Conservation (phyloP, 2,329 filamentous ascomycete genomes). For the Chaetomiaceae sp. region DNA sequence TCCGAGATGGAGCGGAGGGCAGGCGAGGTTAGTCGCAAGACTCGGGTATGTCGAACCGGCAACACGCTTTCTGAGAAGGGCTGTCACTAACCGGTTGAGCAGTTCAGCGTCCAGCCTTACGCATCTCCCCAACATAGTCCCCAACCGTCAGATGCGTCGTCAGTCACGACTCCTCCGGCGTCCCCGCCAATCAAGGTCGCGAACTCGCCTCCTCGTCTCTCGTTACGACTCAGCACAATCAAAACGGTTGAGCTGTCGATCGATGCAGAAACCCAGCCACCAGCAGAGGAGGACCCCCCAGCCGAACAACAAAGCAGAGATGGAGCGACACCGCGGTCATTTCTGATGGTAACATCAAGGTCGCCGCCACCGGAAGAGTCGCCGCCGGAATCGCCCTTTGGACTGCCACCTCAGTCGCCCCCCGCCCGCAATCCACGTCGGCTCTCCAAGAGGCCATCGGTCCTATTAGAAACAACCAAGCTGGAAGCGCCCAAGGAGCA, state of each 20-base stretch:
- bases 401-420: constrained; percentile 10
- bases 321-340: constrained; percentile 2
- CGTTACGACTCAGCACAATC: constrained; percentile 28
- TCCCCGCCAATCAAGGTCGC: constrained; percentile 24
- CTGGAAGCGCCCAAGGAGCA: constrained; percentile 12
- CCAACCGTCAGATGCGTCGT: constrained; percentile 25
- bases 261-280: background rate
- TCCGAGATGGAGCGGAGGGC: constrained; percentile 83
- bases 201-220: constrained; percentile 26
- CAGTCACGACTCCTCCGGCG: constrained; percentile 21
- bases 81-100: constrained; percentile 12
- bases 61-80: background rate
- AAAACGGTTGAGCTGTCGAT: constrained; percentile 25
- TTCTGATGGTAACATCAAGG: constrained; percentile 8
- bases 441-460: constrained; percentile 22
- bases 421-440: constrained; percentile 26
- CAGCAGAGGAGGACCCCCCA: background rate
- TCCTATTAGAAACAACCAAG: constrained; percentile 14
- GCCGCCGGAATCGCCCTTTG: constrained; percentile 2
- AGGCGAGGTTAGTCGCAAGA: constrained; percentile 74
- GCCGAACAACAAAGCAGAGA: background rate
- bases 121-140: constrained; percentile 26
- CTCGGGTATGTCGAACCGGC: constrained; percentile 53
- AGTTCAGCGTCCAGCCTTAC: constrained; percentile 31
- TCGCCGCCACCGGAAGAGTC: constrained; percentile 10